These are phyloP conservation scores for Musa itinerans DNA, from an alignment of 176 grass and related monocot genomes.

Conservation along the genomic window DNA sequence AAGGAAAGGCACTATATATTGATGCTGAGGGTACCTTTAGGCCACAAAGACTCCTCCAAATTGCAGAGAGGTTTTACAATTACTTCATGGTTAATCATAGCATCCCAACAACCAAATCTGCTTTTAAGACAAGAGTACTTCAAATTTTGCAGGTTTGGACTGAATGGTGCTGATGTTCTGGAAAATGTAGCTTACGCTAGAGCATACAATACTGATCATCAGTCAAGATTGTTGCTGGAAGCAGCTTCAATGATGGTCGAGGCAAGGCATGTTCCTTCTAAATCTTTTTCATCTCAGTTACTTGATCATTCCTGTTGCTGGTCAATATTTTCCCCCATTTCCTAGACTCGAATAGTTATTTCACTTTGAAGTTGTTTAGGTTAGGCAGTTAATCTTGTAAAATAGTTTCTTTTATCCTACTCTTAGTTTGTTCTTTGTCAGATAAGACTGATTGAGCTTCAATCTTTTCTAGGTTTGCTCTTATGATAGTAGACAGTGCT, in stretches of 20 bases:
- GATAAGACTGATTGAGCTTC: background rate
- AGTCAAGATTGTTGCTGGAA: slow-evolving; percentile 78
- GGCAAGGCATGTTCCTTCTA: slow-evolving; percentile 35
- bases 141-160: slow-evolving; percentile 55
- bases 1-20: slow-evolving; percentile 88
- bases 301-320: background rate
- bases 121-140: background rate
- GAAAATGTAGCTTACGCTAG: slow-evolving; percentile 97
- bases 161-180: slow-evolving; percentile 88
- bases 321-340: background rate
- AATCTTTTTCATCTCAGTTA: background rate
- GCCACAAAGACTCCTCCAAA: slow-evolving; percentile 73
- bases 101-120: no score
- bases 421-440: background rate
- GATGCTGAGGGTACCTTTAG: slow-evolving; percentile 89
- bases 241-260: slow-evolving; percentile 97
- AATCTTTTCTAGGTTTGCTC: slow-evolving; percentile 61
- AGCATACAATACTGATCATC: slow-evolving; percentile 91
- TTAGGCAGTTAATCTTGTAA: no score
- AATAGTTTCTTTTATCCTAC: no score
- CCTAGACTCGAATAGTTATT: no score
- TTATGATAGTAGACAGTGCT: slow-evolving; percentile 33
- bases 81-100: background rate
- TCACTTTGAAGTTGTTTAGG: no score
- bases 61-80: slow-evolving; percentile 56